Base-by-base conservation (phyloP, 2,329 filamentous ascomycete species). In the Simplicillium aogashimaense region DNA sequence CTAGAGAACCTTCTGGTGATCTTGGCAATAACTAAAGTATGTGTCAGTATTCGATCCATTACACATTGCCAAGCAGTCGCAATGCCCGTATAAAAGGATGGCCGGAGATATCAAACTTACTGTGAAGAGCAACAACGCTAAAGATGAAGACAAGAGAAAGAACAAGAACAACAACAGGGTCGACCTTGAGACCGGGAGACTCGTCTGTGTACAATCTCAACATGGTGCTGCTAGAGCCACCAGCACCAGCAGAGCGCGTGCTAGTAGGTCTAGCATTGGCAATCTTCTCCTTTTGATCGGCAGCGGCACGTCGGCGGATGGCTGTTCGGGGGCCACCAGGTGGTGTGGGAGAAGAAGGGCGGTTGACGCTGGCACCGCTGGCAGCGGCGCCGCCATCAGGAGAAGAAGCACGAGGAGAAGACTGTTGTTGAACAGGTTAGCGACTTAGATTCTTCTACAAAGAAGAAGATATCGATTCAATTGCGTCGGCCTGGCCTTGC, bases 61-160 rank as follows among this genome's bases (percentile, higher is more conserved):
- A n/a, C n/a, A n/a, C n/a, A n/a, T n/a, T n/a, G n/a, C n/a, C n/a
- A n/a, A n/a, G n/a, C n/a, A n/a, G n/a, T n/a, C n/a, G n/a, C n/a
- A n/a, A n/a, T n/a, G n/a, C n/a, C n/a, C n/a, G n/a, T n/a, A n/a
- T n/a, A n/a, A n/a, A n/a, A n/a, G n/a, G n/a, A n/a, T n/a, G n/a
- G n/a, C n/a, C 20, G 9, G 20, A 25, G 20, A 25, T 6, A 25
- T 16, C 18, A 20, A 17, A 73, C 86, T 54, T 80, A 97, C 92
- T 88, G 70, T 98, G 92, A 59, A 98, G 75, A 53, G 88, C 89
- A 57, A 98, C 92, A 59, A 98, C 92, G 58, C 85, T 92, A 72
- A 98, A 95, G 66, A 98, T 98, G 67, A 98, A 98, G 47, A 94
- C 92, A 55, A 98, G 78, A 57, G 87, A 94, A 53, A 98, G 75